Base-by-base conservation (phyloP, 2,329 filamentous ascomycete genomes). In the Colletotrichum sp. region DNA sequence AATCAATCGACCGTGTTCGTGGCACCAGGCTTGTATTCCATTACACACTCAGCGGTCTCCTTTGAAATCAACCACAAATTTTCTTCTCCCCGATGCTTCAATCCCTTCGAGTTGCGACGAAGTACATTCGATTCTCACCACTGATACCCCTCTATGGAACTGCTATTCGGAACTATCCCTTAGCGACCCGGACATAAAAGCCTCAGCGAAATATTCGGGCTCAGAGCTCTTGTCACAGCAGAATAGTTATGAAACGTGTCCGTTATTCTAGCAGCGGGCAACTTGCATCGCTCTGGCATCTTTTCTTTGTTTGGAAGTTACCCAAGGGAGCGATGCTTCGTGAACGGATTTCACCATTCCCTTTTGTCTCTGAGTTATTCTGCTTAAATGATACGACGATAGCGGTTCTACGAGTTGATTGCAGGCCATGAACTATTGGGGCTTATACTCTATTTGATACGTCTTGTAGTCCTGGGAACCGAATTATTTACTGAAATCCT, bases 1-100 rank as follows among this genome's bases (percentile, higher is more conserved):
- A 1, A 22, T 22, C 11, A 22, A 52, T 52, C 44, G 12, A 22
- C n/a, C 6, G 19, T n/a, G 39, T 44, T n/a, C 1, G 6, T n/a
- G 39, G 39, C 19, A 44, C 39, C 39, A n/a, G 19, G 19, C 39
- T 44, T n/a, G 5, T 44, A n/a, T 44, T 44, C 9, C 39, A 44
- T 44, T 2, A 44, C 9, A n/a, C 39, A 44, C 9, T 44, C 19
- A 44, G 39, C 19, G 0, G 39, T 44, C 5, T n/a, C 9, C 19
- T 12, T 2, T n/a, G 39, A 2, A n/a, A n/a, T 2, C 1, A 4
- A 44, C 3, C 39, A 44, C 19, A 2, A 12, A 12, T 44, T 4
- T n/a, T n/a, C 5, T 44, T 44, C 3, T n/a, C 19, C 39, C 9
- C 39, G 4, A 1, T 44, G 39, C 39, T 0, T n/a, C 39, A 44